Base-by-base conservation (phyloP, 2,329 filamentous ascomycete species). In the Alternaria hordeiaustralica region DNA sequence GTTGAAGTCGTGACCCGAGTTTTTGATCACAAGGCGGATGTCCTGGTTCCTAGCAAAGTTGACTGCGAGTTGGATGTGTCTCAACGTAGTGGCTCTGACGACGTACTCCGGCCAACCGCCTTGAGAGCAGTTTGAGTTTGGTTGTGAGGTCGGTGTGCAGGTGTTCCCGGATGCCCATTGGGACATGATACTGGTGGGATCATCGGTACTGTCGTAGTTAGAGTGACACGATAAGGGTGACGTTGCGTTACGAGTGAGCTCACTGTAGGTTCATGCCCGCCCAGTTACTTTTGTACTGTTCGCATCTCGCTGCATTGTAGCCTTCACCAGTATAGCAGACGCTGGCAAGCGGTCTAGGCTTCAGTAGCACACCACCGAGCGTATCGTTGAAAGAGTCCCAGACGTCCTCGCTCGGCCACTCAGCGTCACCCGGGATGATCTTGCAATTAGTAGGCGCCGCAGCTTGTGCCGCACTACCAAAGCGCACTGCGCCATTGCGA, bases 101-200 rank as follows among this genome's bases (percentile, higher is more conserved):
- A 73, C 72, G 49, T 75, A 76, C 8, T 67, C 58, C 2, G 73
- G 72, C 59, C 63, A 75, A 2, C 70, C 71, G 3, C 74, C 74
- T 43, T 73, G 73, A 12, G 61, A 57, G 47, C 74, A 76, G 1
- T 76, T 77, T 0, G 68, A 60, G 28, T 72, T 64, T 36, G 66
- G 66, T 7, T 68, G 58, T 13, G 73, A 69, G 63, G 81, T 84
- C 0, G 83, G 81, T 51, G 83, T 79, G 49, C 73, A 76, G 3
- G 67, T 41, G 51, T 69, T 63, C 2, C 71, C 71, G 3, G 69
- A 68, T 4, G 71, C 58, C 72, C 72, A 76, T 55, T 72, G 72
- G 11, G 71, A 74, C 60, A 69, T 66, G 33, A 70, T 65, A 12
- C 64, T 69, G 1, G 59, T 71, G 2, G 71, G 70, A 59, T 76